These are phyloP conservation scores for sweet orange (Citrus sinensis) DNA, from an alignment of 345 rosid species.

Conservation along the genomic window DNA sequence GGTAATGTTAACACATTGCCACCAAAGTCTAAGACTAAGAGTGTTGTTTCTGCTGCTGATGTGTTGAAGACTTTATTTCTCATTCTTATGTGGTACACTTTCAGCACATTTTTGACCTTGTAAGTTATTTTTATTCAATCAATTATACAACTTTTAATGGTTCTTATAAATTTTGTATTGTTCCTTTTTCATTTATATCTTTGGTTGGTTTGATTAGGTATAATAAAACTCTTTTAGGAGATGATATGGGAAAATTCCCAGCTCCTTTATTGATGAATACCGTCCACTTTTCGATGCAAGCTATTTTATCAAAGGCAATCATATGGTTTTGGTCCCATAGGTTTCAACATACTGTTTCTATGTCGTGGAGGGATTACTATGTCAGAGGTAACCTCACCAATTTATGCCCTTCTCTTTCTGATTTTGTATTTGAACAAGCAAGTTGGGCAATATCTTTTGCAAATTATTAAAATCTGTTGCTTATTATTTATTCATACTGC, in stretches of 20 bases:
- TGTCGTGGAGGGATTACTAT: constrained; percentile 88
- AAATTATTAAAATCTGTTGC: not conserved
- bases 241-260: constrained; percentile 91
- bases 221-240: constrained; percentile 93
- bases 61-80: constrained; percentile 88
- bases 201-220: constrained; percentile 47
- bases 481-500: not conserved
- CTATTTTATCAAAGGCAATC: constrained; percentile 70
- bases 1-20: constrained; percentile 29
- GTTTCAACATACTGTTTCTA: constrained; percentile 54
- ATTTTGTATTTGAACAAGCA: constrained; percentile 2
- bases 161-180: not conserved
- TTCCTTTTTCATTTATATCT: not conserved
- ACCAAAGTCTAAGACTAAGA: constrained; percentile 31
- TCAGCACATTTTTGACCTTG: constrained; percentile 98
- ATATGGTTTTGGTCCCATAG: constrained; percentile 84
- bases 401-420: not conserved
- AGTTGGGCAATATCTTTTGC: not conserved
- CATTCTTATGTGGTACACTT: constrained; percentile 97
- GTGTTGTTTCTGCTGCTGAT: constrained; percentile 56
- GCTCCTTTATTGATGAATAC: constrained; percentile 98
- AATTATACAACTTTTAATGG: not conserved
- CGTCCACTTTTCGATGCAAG: constrained; percentile 90
- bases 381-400: constrained; percentile 54
- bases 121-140: constrained; percentile 42